phyloP scores from a whole-genome alignment of 73 alveolate genomes.

The Effrenium voratum region DNA sequence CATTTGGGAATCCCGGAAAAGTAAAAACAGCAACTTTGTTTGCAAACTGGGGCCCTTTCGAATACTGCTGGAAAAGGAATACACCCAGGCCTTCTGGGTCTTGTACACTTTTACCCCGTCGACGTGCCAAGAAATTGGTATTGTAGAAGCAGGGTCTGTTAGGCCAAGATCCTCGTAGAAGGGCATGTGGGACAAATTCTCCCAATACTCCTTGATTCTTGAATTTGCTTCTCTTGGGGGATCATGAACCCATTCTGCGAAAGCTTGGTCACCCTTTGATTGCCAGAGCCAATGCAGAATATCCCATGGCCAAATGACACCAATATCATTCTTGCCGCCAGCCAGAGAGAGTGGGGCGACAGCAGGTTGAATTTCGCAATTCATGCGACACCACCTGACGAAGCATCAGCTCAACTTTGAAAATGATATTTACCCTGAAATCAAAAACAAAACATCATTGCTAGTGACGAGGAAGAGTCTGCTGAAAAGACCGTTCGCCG shows the following conservation, averaged over 20 bases:
- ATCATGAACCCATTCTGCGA: conserved; percentile 18
- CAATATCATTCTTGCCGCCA: neutral
- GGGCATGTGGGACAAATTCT: neutral
- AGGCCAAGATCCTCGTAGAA: neutral
- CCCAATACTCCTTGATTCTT: conserved; percentile 22
- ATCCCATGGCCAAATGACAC: conserved; percentile 79
- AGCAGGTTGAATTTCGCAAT: conserved; percentile 21
- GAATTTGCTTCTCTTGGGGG: neutral
- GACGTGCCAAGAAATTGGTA: conserved; percentile 34
- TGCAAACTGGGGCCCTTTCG: conserved; percentile 8
- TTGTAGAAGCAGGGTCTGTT: neutral
- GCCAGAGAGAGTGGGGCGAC: neutral
- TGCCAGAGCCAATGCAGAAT: neutral
- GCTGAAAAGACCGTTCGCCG: conserved; percentile 42
- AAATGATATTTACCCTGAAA: neutral
- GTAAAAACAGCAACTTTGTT: neutral
- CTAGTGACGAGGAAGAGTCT: neutral
- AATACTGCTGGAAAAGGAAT: neutral
- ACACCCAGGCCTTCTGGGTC: conserved; percentile 52
- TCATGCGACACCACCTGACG: conserved; percentile 45
- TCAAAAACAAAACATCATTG: no score
- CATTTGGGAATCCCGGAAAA: conserved; percentile 3
- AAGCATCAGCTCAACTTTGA: neutral
- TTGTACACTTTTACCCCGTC: conserved; percentile 63
- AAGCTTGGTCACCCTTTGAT: neutral